These are phyloP conservation scores for Hypoxylon sp. DNA, from an alignment of 2,329 filamentous ascomycete genomes.

Conservation along the genomic window DNA sequence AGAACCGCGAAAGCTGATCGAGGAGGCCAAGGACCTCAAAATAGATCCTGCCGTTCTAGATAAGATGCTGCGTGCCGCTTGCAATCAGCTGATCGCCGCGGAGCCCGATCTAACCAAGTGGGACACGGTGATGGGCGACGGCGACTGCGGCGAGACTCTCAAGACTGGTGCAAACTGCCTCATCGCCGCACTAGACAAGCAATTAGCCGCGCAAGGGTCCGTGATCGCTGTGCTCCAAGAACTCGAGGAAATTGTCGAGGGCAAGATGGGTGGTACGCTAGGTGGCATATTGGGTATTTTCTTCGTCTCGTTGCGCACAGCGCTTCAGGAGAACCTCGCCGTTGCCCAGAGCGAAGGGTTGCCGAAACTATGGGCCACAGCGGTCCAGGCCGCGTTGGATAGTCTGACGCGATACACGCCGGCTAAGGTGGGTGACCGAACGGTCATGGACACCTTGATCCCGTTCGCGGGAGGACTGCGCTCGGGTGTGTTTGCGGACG, in stretches of 20 bases:
- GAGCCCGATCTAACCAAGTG: conserved; percentile 75
- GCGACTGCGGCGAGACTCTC: conserved; percentile 75
- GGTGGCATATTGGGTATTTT: conserved; percentile 59
- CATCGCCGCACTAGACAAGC: conserved; percentile 62
- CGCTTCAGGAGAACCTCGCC: conserved; percentile 57
- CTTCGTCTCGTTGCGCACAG: conserved; percentile 61
- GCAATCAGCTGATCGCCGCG: conserved; percentile 66
- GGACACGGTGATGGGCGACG: conserved; percentile 75
- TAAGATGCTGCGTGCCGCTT: conserved; percentile 69
- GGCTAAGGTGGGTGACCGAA: conserved; percentile 69
- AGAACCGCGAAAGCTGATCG: conserved; percentile 56
- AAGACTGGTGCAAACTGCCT: conserved; percentile 66
- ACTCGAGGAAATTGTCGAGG: conserved; percentile 69
- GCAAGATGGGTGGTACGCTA: conserved; percentile 64
- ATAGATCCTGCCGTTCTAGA: conserved; percentile 69
- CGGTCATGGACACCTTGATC: conserved; percentile 70
- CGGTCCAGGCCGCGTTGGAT: conserved; percentile 60
- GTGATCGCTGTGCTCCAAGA: conserved; percentile 63
- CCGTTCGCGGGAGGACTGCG: conserved; percentile 66
- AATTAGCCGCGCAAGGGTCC: conserved; percentile 60
- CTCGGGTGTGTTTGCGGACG: conserved; percentile 67
- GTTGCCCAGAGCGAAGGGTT: conserved; percentile 53
- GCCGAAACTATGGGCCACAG: conserved; percentile 61
- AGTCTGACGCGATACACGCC: conserved; percentile 68
- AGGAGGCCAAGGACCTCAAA: conserved; percentile 60